These are phyloP conservation scores for Ganoderma lingzhi DNA, from an alignment of 1,284 basidiomycete genomes.

Conservation along the genomic window DNA sequence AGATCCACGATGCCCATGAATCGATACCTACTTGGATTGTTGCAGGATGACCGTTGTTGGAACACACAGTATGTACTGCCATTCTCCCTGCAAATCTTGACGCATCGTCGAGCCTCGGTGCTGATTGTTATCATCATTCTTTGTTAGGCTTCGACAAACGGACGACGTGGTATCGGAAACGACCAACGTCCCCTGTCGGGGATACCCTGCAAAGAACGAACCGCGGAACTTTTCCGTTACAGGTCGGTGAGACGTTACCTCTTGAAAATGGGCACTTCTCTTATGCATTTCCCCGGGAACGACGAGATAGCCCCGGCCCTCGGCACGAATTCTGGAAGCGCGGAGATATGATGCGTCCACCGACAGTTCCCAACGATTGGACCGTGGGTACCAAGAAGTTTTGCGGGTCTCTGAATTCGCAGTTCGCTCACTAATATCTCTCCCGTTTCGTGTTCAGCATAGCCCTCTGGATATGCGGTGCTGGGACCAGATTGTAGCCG, in stretches of 20 bases:
- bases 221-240: background rate
- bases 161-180: background rate
- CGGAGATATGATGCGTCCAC: constrained; percentile 32
- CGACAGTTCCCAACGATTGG: constrained; percentile 11
- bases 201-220: background rate
- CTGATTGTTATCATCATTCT: background rate
- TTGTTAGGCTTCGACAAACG: background rate
- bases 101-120: background rate
- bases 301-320: background rate
- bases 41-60: background rate
- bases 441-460: background rate
- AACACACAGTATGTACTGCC: background rate
- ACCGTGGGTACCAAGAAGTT: constrained; percentile 4
- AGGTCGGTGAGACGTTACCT: constrained; percentile 12
- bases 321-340: constrained; percentile 9
- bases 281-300: background rate
- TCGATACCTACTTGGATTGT: background rate
- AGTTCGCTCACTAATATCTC: background rate
- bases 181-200: background rate
- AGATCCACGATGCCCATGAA: constrained; percentile 1
- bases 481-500: background rate
- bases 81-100: constrained; percentile 1
- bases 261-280: background rate
- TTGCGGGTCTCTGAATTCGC: background rate
- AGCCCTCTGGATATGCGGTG: background rate